Evolutionary conservation across 2,329 filamentous ascomycete genomes (phyloP), one percentile per base, ranked within the genome.

Genomic region (Hypoxylon sp.): DNA sequence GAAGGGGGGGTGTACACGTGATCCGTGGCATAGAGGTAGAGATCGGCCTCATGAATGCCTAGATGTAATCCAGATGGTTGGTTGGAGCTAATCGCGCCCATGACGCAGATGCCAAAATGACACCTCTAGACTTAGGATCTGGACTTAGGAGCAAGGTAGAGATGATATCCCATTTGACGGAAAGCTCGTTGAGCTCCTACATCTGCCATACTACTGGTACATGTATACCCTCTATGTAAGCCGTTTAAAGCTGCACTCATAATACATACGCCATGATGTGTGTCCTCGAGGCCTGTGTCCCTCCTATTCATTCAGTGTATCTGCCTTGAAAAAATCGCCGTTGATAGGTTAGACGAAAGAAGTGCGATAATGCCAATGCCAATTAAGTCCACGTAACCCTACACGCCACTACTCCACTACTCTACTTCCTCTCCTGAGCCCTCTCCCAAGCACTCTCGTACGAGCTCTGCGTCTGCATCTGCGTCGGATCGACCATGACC

Each of bases 401-500:
- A 1, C 2, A 17, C 17, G 10, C 19, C 52, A 11, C 17, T 44
- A 37, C 10, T 10, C 1, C n/a, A 22, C 17, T 10, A 46, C 26
- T 46, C 29, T 57, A 47, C 6, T 71, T 71, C 42, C 79, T 80
- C 29, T 84, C 83, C 35, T 85, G 76, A 14, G 91, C 91, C 78
- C 90, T 88, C 55, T 87, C 89, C 91, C 91, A 94, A 1, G 89
- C 91, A 72, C 83, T 88, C 78, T 94, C 91, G 74, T 93, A 89
- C 3, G 82, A 84, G 53, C 79, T 81, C 63, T 82, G 76, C 24
- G 81, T 74, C 58, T 69, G 63, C 39, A 60, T 59, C 50, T 66
- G 75, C 13, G 74, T 71, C 10, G 74, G 74, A 3, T 87, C 85
- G 24, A 89, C 82, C 68, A 90, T 76, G 17, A 89, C 82, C 5